These are phyloP conservation scores for Sporothrix protearum DNA, from an alignment of 2,329 filamentous ascomycete species.

Conservation along the genomic window DNA sequence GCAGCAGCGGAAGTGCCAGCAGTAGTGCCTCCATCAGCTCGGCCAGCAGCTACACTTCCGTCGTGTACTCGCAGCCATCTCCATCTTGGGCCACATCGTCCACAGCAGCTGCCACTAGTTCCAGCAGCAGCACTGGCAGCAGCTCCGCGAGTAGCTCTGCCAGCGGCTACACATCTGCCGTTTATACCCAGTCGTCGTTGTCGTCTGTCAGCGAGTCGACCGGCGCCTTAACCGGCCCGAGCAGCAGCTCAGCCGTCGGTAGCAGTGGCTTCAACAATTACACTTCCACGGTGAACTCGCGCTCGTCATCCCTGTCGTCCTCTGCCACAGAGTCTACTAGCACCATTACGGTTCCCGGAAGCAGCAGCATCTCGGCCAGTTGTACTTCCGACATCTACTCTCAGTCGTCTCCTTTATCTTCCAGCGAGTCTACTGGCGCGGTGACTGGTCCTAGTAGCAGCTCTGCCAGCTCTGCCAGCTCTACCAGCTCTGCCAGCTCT, in stretches of 20 bases:
- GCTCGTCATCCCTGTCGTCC: not conserved
- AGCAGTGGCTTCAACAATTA: not conserved
- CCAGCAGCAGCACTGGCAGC: not conserved
- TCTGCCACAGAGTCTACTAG: too few relatives aligned
- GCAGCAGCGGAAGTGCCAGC: not conserved
- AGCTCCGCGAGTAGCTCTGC: not conserved
- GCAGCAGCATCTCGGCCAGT: too few relatives aligned
- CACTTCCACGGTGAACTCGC: not conserved
- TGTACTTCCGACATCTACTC: too few relatives aligned
- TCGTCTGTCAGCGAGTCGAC: not conserved
- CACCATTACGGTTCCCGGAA: too few relatives aligned
- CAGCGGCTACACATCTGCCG: constrained; percentile 1
- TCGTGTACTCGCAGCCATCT: not conserved
- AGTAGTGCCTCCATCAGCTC: not conserved
- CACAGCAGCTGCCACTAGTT: not conserved
- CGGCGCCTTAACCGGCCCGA: not conserved
- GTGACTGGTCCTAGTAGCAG: not conserved
- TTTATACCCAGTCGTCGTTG: not conserved
- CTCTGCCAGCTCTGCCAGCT: too few relatives aligned
- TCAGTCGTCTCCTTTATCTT: not conserved
- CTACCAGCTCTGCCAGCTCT: too few relatives aligned
- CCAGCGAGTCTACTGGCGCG: not conserved
- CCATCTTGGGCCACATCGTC: not conserved
- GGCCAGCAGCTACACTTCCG: not conserved
- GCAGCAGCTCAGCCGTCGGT: not conserved